Evolutionary conservation across 306 rosid genomes (phyloP), one percentile per base, ranked within the genome.

Genomic region (Vigna nakashimae): DNA sequence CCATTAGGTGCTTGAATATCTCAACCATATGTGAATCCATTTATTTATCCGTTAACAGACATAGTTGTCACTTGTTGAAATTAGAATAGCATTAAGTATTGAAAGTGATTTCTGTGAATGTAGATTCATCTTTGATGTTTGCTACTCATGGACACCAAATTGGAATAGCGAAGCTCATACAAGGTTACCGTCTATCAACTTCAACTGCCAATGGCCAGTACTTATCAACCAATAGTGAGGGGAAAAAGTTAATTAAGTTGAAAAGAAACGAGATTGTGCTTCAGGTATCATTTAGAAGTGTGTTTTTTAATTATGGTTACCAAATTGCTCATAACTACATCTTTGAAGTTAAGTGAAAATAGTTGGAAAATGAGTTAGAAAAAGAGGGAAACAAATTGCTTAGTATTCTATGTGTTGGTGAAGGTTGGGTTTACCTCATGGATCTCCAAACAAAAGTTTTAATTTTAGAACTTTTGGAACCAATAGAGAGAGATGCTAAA

Each of bases 81-180:
- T 65, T 66, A 71, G 46, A 51, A 34, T 59, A 60, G 43, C 71
- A 59, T 66, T 69, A 80, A 79, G 59, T 80, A 78, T 86, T 90
- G 83, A 89, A 52, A 79, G 17, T 62, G 55, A 49, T 66, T 74
- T 75, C 65, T 74, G 59, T 74, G 79, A 76, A 80, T 87, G 89
- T 84, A 94, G 98, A 94, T 82, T 94, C 97, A 46, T 90, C 94
- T 69, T 84, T 94, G 88, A 80, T 94, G 88, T 92, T 92, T 85
- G 96, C 96, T 78, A 92, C 96, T 75, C 87, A 90, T 55, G 98
- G 98, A 86, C 89, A 80, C 80, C 97, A 90, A 88, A 90, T 94
- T 89, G 94, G 97, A 80, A 80, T 92, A 86, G 96, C 85, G 32
- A 94, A 92, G 81, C 87, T 94, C 82, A 89, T 90, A 78, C 94